Percentiles rank a stretch among this genome's conserved stretches.
Evolutionary conservation across 345 rosid genomes (phyloP).

Genomic region (Luvunga scandens): DNA sequence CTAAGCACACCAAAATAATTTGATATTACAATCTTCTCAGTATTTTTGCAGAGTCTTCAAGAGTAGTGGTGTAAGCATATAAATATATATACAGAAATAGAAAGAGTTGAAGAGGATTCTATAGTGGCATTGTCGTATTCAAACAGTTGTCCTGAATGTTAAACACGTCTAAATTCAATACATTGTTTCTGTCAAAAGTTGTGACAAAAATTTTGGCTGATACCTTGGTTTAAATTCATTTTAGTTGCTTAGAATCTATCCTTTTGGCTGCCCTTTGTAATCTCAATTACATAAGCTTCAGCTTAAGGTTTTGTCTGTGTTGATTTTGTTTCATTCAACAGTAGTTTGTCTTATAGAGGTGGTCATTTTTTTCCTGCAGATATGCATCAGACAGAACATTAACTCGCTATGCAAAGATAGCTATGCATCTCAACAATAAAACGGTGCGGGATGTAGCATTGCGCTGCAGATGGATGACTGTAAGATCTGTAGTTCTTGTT

Average conservation of each 20-base stretch:
- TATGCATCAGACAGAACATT: constrained; percentile 35
- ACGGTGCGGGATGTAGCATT: constrained; percentile 75
- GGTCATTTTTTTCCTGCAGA: constrained; percentile 34
- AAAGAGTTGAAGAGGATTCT: no score
- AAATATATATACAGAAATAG: no score
- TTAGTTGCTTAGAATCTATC: neutral
- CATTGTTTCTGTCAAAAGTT: neutral
- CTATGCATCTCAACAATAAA: constrained; percentile 45
- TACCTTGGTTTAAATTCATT: neutral
- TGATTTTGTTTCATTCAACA: neutral
- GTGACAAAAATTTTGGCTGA: neutral
- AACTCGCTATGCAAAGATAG: constrained; percentile 62
- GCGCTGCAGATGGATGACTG: constrained; percentile 74
- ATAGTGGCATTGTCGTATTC: no score
- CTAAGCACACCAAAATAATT: no score
- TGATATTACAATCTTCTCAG: no score
- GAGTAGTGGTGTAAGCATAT: no score
- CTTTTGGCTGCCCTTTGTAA: neutral
- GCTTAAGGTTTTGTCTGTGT: neutral
- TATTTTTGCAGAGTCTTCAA: no score
- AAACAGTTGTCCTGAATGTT: neutral
- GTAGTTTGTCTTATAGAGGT: constrained; percentile 3
- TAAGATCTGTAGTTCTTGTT: constrained; percentile 22
- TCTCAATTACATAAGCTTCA: neutral
- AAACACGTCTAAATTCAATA: neutral